Evolutionary conservation across 192 early-diverging fungal species (phyloP).

Genomic region (Linnemannia hyalina): DNA sequence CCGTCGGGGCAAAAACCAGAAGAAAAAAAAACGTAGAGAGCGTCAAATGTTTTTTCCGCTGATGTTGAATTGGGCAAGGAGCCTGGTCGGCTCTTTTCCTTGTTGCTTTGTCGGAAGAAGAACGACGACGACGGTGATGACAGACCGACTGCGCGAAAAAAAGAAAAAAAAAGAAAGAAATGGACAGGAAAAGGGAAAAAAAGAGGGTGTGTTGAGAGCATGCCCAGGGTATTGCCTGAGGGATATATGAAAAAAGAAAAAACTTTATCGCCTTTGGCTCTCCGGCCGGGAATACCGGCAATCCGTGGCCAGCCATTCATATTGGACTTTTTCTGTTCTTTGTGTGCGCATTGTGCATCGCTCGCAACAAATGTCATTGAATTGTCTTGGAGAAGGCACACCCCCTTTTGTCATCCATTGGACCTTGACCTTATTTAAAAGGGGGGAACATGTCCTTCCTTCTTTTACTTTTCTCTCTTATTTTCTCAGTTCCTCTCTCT

Average conservation of each 20-base stretch:
- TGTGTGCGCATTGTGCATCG: background rate
- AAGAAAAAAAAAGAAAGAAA: background rate
- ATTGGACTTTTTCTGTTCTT: background rate
- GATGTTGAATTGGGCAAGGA: background rate
- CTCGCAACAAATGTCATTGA: too few relatives aligned
- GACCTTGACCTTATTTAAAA: background rate
- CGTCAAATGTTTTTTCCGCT: background rate
- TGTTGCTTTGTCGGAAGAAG: too few relatives aligned
- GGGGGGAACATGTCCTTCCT: background rate
- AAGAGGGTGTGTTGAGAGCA: conserved; percentile 5
- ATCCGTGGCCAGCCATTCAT: background rate
- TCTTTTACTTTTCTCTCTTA: conserved; percentile 12
- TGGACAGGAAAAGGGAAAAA: background rate
- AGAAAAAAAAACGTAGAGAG: too few relatives aligned
- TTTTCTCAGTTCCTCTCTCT: background rate
- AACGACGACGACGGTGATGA: background rate
- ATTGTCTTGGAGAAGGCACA: too few relatives aligned
- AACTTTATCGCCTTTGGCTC: conserved; percentile 1
- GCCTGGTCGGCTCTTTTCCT: background rate
- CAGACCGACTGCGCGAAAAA: background rate
- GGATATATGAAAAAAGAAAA: conserved; percentile 13
- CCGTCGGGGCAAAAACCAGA: background rate
- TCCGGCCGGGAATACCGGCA: conserved; percentile 5
- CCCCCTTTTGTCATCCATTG: too few relatives aligned
- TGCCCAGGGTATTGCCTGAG: background rate